Percentiles rank a stretch among this genome's conserved stretches.
Conservation (phyloP, 179 eudicot genomes). For the Gypsophila paniculata region DNA sequence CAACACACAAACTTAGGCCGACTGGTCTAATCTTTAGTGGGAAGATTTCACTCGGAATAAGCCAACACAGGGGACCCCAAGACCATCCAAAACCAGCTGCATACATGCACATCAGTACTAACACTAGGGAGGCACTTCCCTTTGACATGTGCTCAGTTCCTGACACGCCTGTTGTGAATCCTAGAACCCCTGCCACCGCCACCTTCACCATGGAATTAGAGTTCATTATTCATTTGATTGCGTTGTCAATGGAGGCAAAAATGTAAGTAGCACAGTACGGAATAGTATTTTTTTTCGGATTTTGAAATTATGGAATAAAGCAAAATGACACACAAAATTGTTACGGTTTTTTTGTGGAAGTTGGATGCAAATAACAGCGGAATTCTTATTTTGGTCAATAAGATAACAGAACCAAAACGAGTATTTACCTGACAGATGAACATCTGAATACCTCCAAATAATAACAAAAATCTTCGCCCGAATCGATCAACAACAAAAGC, state of each 20-base stretch:
- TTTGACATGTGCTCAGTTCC: constrained; percentile 26
- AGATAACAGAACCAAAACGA: neutral
- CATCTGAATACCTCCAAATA: constrained; percentile 53
- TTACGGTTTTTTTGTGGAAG: too few relatives aligned
- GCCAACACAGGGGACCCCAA: constrained; percentile 60
- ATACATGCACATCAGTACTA: constrained; percentile 46
- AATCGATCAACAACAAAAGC: constrained; percentile 42
- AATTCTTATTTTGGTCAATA: neutral
- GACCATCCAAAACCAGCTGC: constrained; percentile 63
- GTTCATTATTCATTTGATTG: too few relatives aligned
- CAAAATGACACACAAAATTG: too few relatives aligned
- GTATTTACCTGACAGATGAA: constrained; percentile 39
- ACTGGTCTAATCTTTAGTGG: constrained; percentile 43
- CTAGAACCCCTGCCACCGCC: constrained; percentile 25
- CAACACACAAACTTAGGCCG: constrained; percentile 46
- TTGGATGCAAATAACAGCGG: too few relatives aligned
- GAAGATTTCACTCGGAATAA: constrained; percentile 55
- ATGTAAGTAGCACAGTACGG: neutral
- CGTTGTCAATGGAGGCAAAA: neutral
- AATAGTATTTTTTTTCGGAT: too few relatives aligned
- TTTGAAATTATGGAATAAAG: too few relatives aligned
- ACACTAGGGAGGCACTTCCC: constrained; percentile 24
- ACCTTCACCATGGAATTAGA: constrained; percentile 15
- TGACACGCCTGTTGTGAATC: constrained; percentile 26
- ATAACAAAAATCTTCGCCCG: constrained; percentile 48